These are phyloP conservation scores for Clarireedia homoeocarpa DNA, from an alignment of 2,329 filamentous ascomycete genomes.

Conservation along the genomic window DNA sequence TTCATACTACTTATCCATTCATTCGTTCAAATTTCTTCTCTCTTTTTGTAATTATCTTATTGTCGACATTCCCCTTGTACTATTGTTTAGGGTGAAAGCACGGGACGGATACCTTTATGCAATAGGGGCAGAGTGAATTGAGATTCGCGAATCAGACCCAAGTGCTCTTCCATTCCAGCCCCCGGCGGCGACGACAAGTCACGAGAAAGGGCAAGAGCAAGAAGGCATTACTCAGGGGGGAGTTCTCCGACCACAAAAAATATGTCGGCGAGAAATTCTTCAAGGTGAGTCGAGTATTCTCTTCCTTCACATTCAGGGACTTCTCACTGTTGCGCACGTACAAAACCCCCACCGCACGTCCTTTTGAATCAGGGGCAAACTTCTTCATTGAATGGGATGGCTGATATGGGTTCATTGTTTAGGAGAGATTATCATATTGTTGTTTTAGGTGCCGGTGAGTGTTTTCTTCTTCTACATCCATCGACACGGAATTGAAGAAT, in stretches of 20 bases:
- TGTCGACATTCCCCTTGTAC: neutral
- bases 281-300: neutral
- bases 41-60: neutral
- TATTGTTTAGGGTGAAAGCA: too few relatives aligned
- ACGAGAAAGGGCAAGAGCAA: neutral
- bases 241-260: neutral
- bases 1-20: neutral
- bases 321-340: neutral
- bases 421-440: conserved; percentile 60
- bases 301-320: neutral
- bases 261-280: conserved; percentile 4
- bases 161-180: neutral
- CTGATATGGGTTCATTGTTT: neutral
- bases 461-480: conserved; percentile 1
- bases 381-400: neutral
- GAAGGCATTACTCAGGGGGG: neutral
- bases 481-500: neutral
- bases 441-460: conserved; percentile 51
- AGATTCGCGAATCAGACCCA: too few relatives aligned
- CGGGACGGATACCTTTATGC: too few relatives aligned
- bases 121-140: too few relatives aligned
- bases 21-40: neutral
- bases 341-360: neutral
- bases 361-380: conserved; percentile 8
- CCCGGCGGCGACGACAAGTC: neutral